Conservation (phyloP, 2,329 filamentous ascomycete species). For the Botrytis galanthina region DNA sequence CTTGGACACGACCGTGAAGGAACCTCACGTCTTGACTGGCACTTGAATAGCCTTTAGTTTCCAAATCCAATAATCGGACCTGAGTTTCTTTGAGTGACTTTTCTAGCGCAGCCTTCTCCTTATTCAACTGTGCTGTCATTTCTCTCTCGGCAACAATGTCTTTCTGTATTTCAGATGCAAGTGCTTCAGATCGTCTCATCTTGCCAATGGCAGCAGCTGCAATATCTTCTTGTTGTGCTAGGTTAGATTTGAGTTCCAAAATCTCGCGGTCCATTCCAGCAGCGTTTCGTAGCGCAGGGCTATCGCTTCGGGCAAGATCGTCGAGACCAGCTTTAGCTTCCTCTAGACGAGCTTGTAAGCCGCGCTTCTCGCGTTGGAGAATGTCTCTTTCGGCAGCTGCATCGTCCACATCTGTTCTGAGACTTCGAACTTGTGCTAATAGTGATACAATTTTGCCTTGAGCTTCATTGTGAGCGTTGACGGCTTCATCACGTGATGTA, state of each 20-base stretch:
- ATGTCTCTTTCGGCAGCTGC: constrained; percentile 80
- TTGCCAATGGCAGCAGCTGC: constrained; percentile 90
- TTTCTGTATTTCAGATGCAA: constrained; percentile 86
- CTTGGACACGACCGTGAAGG: constrained; percentile 88
- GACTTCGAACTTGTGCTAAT: constrained; percentile 80
- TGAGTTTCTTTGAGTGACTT: constrained; percentile 90
- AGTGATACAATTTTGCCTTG: constrained; percentile 90
- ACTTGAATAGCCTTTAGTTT: constrained; percentile 95
- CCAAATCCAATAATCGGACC: constrained; percentile 83
- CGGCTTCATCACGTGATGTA: constrained; percentile 89
- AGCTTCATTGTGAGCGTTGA: constrained; percentile 89
- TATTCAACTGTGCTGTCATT: constrained; percentile 74
- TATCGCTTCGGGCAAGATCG: constrained; percentile 81
- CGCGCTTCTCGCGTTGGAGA: constrained; percentile 84
- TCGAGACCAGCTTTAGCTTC: constrained; percentile 89
- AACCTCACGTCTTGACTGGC: constrained; percentile 95
- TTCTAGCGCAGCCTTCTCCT: constrained; percentile 85
- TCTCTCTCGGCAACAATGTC: constrained; percentile 87
- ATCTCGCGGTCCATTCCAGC: constrained; percentile 86
- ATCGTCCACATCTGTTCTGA: constrained; percentile 84
- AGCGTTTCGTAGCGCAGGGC: constrained; percentile 83
- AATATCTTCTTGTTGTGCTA: constrained; percentile 92
- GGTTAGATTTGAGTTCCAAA: constrained; percentile 79
- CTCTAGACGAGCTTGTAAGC: constrained; percentile 76
- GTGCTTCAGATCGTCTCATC: constrained; percentile 89